Percentiles rank a stretch among this genome's conserved stretches.
Evolutionary conservation across 176 grass and related monocot species (phyloP).

Genomic region (Carex scoparia): DNA sequence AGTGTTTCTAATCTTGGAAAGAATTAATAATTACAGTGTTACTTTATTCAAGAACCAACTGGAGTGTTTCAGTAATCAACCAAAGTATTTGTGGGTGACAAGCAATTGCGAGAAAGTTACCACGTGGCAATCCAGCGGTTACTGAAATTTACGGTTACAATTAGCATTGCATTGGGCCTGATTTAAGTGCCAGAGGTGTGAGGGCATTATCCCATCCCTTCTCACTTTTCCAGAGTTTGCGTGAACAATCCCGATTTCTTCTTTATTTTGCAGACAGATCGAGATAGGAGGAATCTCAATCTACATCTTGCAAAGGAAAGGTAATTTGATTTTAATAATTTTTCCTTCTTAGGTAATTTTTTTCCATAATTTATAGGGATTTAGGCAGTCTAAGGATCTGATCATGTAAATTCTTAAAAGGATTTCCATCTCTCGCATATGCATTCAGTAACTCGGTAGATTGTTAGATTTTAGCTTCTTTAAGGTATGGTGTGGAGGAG

Average conservation of each 20-base stretch:
- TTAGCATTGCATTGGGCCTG: not conserved
- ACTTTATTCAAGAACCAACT: not conserved
- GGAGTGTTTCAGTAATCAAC: not conserved
- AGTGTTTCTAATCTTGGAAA: not conserved
- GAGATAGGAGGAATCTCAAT: not conserved
- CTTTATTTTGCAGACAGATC: not conserved
- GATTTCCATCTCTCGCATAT: not conserved
- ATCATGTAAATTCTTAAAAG: not conserved
- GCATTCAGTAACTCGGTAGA: not conserved
- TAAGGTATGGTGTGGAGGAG: not conserved
- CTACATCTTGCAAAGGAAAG: not conserved
- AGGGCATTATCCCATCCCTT: not conserved
- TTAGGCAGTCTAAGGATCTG: not conserved
- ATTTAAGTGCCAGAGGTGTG: not conserved
- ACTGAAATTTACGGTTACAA: constrained; percentile 1
- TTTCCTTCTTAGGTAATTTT: not conserved
- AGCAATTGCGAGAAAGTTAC: not conserved
- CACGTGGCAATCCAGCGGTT: not conserved
- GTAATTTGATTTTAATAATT: not conserved
- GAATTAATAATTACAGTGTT: not conserved
- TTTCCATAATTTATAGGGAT: not conserved
- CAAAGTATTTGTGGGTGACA: not conserved
- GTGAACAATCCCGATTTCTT: not conserved
- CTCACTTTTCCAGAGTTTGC: not conserved
- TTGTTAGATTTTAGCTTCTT: constrained; percentile 11